Evolutionary conservation across 768 basidiomycete genomes (phyloP).

Genomic region (Pisolithus tinctorius): DNA sequence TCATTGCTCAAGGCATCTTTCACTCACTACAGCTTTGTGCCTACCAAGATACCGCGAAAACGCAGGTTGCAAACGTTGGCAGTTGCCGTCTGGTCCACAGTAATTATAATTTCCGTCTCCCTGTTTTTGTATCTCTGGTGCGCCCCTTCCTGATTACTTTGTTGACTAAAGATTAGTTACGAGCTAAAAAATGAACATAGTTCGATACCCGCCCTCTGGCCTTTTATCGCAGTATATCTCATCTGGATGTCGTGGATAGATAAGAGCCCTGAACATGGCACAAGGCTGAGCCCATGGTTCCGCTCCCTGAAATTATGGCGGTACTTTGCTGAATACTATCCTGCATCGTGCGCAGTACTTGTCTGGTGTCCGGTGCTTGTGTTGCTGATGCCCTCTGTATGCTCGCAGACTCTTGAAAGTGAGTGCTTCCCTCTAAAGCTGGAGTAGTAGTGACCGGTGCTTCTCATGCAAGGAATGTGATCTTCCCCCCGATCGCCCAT

Average conservation of each 20-base stretch:
- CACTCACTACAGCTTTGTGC: conserved; percentile 58
- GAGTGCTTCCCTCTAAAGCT: conserved; percentile 5
- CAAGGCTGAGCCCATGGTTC: conserved; percentile 69
- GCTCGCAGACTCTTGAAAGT: conserved; percentile 28
- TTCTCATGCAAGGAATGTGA: conserved; percentile 57
- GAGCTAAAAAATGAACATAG: conserved; percentile 33
- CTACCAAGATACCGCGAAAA: conserved; percentile 78
- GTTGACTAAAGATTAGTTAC: background rate
- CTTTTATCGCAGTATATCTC: conserved; percentile 67
- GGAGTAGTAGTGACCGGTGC: background rate
- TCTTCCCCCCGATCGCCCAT: conserved; percentile 84
- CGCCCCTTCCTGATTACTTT: conserved; percentile 17
- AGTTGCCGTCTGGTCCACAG: conserved; percentile 84
- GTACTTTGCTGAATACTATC: conserved; percentile 91
- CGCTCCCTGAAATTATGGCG: conserved; percentile 67
- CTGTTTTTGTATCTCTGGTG: conserved; percentile 80
- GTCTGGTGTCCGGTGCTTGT: conserved; percentile 23
- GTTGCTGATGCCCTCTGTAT: background rate
- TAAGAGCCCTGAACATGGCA: conserved; percentile 63
- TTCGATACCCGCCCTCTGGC: conserved; percentile 87
- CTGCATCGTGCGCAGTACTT: conserved; percentile 64
- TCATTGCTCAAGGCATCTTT: background rate
- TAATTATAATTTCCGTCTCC: conserved; percentile 60
- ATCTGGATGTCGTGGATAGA: conserved; percentile 78
- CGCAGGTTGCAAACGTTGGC: conserved; percentile 83